Conservation (phyloP, 148 eudicot genomes). For the Spergularia bocconei region DNA sequence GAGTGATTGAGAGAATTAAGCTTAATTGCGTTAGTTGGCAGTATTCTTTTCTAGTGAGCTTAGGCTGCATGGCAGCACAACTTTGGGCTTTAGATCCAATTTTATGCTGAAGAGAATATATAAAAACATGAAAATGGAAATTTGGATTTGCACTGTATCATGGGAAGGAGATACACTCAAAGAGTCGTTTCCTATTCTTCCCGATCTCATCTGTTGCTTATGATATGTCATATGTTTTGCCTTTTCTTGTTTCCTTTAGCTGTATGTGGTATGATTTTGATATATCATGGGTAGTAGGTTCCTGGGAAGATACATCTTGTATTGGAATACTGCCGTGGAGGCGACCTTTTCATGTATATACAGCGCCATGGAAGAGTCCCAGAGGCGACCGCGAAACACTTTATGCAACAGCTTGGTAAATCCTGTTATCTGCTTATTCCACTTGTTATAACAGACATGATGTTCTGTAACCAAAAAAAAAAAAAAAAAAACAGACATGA, state of each 20-base stretch:
- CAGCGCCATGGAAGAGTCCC: slow-evolving; percentile 78
- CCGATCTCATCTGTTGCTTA: background rate
- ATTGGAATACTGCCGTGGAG: slow-evolving; percentile 92
- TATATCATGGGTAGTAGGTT: slow-evolving; percentile 42
- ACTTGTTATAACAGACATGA: background rate
- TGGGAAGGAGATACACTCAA: background rate
- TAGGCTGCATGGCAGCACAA: background rate
- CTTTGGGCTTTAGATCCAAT: background rate
- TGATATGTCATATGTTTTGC: background rate
- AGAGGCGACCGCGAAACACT: slow-evolving; percentile 79
- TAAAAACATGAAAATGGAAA: no score
- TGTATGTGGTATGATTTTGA: background rate
- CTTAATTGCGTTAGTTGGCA: background rate
- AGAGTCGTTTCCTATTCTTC: background rate
- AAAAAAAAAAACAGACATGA: background rate
- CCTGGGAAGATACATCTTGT: slow-evolving; percentile 90
- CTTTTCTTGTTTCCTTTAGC: background rate
- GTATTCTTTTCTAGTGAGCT: background rate
- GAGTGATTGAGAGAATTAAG: no score
- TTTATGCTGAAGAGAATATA: background rate
- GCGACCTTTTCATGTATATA: slow-evolving; percentile 79
- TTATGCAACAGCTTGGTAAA: slow-evolving; percentile 91
- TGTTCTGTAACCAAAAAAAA: background rate
- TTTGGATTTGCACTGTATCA: no score
- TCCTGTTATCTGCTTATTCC: slow-evolving; percentile 13